A percentile compares a stretch with the other conserved stretches of the same genome.
Evolutionary conservation across 768 basidiomycete species (phyloP).

Genomic region (Lyophyllum shimeji): DNA sequence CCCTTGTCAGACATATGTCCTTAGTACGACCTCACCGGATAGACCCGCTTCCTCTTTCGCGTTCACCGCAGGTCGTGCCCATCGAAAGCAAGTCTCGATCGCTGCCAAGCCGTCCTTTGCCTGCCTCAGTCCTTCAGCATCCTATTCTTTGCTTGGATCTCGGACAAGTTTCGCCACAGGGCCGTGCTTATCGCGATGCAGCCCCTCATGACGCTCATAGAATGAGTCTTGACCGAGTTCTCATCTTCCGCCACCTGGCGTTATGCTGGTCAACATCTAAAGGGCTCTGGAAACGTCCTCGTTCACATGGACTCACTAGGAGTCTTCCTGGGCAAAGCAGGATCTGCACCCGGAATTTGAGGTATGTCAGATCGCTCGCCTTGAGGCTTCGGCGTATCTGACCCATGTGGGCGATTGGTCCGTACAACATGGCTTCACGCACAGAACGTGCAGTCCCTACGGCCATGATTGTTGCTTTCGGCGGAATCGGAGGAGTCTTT

Average conservation of each 20-base stretch:
- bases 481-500: constrained; percentile 47
- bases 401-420: not conserved
- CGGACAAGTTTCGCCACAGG: constrained; percentile 43
- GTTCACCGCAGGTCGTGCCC: no score
- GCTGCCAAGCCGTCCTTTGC: no score
- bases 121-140: constrained; percentile 33
- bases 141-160: constrained; percentile 45
- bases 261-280: constrained; percentile 35
- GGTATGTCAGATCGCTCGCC: constrained; percentile 38
- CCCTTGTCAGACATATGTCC: no score
- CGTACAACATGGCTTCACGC: constrained; percentile 50
- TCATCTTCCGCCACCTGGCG: constrained; percentile 34
- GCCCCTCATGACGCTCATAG: constrained; percentile 38
- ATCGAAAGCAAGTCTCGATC: no score
- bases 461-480: constrained; percentile 43
- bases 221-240: constrained; percentile 41
- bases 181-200: constrained; percentile 44
- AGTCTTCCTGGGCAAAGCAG: constrained; percentile 44
- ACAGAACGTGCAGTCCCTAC: constrained; percentile 48
- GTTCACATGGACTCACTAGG: constrained; percentile 28
- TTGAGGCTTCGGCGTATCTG: not conserved
- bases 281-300: not conserved
- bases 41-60: no score
- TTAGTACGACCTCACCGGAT: no score
- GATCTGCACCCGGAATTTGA: constrained; percentile 46